These are phyloP conservation scores for Lipomyces kockii DNA, from an alignment of 805 yeast genomes.

Conservation along the genomic window DNA sequence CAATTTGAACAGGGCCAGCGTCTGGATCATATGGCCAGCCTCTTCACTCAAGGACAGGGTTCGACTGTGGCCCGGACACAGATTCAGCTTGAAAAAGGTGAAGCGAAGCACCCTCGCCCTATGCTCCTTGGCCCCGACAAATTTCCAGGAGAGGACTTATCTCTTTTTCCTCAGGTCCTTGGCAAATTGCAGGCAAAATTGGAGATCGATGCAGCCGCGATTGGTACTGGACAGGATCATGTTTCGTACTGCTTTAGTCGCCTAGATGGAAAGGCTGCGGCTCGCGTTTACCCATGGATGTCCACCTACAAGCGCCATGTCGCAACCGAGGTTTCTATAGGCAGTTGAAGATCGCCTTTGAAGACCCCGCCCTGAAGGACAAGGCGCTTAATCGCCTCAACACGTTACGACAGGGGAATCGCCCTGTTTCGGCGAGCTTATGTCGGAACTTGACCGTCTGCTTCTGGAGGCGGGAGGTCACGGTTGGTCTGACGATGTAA, in stretches of 20 bases:
- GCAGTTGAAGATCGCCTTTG: neutral
- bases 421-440: neutral
- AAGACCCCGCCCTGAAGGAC: neutral
- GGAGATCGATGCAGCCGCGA: neutral
- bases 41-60: too few relatives aligned
- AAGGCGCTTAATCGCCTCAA: neutral
- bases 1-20: too few relatives aligned
- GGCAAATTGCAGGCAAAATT: neutral
- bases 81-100: neutral
- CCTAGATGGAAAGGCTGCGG: neutral
- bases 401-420: neutral
- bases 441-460: neutral
- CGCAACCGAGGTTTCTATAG: neutral
- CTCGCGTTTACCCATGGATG: neutral
- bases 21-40: too few relatives aligned
- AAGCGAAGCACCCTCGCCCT: neutral
- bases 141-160: neutral
- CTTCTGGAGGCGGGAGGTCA: neutral
- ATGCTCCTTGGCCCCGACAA: neutral
- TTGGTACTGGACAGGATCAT: neutral
- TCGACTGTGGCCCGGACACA: too few relatives aligned
- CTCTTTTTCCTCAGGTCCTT: neutral
- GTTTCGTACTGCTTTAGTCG: neutral
- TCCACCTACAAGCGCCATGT: neutral
- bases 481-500: too few relatives aligned